Percentiles rank a stretch among this genome's conserved stretches.
Evolutionary conservation across 2,329 filamentous ascomycete species (phyloP).

Genomic region (Trichoderma brevicompactum): DNA sequence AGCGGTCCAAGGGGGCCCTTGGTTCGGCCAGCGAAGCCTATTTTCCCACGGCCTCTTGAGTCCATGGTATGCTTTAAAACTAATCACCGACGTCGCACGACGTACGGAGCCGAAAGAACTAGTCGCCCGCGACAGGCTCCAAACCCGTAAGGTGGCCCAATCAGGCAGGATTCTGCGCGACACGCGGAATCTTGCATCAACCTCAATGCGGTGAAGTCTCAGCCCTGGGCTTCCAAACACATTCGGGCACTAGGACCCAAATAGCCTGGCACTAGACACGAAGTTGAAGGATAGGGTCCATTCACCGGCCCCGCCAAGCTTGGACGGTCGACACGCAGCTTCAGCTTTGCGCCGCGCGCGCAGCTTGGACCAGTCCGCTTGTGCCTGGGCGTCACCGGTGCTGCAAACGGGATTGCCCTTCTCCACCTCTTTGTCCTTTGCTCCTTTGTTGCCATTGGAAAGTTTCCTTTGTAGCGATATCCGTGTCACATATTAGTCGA

Average conservation of each 20-base stretch:
- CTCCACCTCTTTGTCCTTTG: neutral
- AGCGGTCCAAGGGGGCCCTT: neutral
- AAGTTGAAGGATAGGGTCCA: slow-evolving; percentile 4
- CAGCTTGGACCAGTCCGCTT: slow-evolving; percentile 19
- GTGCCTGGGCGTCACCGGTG: slow-evolving; percentile 18
- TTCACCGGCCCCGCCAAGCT: slow-evolving; percentile 1
- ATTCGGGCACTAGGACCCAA: slow-evolving; percentile 10
- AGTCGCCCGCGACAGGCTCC: slow-evolving; percentile 1
- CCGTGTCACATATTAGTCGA: neutral
- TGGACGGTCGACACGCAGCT: neutral
- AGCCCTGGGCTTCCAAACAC: slow-evolving; percentile 2
- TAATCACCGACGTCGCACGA: slow-evolving; percentile 23
- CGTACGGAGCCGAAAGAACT: slow-evolving; percentile 5
- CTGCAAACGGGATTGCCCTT: neutral
- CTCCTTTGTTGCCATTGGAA: neutral
- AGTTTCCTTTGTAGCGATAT: neutral
- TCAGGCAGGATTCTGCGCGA: slow-evolving; percentile 22
- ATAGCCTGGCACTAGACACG: slow-evolving; percentile 16
- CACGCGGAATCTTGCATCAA: slow-evolving; percentile 21
- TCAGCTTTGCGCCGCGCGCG: slow-evolving; percentile 12
- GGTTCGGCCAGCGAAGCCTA: neutral
- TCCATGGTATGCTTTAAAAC: neutral
- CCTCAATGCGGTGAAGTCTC: slow-evolving; percentile 26
- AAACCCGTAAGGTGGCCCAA: slow-evolving; percentile 13
- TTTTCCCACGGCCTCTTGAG: neutral